phyloP scores from a whole-genome alignment of 1,284 basidiomycete species.

The Crepidotus sp. region DNA sequence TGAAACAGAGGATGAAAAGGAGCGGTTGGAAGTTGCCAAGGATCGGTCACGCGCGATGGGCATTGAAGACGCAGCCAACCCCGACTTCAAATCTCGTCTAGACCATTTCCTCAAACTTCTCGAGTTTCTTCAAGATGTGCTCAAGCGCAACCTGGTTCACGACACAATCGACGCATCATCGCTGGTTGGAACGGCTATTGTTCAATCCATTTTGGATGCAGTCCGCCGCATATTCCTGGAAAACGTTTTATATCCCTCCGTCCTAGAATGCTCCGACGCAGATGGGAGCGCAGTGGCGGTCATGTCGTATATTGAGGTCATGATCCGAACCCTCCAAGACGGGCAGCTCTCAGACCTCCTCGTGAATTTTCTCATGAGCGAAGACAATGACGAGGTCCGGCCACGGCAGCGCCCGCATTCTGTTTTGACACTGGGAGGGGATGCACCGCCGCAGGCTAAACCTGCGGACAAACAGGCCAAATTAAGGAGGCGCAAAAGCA shows the following conservation, averaged over 20 bases:
- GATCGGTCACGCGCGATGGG: conserved; percentile 54
- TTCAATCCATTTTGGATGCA: conserved; percentile 74
- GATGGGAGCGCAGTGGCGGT: conserved; percentile 96
- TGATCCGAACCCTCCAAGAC: conserved; percentile 69
- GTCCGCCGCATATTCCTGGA: conserved; percentile 85
- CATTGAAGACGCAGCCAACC: conserved; percentile 64
- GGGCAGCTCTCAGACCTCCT: conserved; percentile 65
- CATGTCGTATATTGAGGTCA: conserved; percentile 91
- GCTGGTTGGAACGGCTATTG: conserved; percentile 68
- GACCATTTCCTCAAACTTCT: conserved; percentile 86
- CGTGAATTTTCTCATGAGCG: conserved; percentile 72
- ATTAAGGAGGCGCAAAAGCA: conserved; percentile 61
- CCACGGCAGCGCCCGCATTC: conserved; percentile 38
- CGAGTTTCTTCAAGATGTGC: conserved; percentile 88
- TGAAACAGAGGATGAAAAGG: conserved; percentile 45
- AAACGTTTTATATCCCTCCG: conserved; percentile 88
- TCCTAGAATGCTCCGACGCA: conserved; percentile 85
- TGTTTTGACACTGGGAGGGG: conserved; percentile 37
- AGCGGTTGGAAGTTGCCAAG: conserved; percentile 40
- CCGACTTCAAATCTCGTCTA: conserved; percentile 73
- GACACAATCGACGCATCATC: conserved; percentile 48
- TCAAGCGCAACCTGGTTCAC: conserved; percentile 50
- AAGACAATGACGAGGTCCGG: conserved; percentile 64
- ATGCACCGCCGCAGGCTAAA: conserved; percentile 28
- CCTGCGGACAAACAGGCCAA: conserved; percentile 36